A percentile compares a stretch with the other conserved stretches of the same genome.
phyloP scores from a whole-genome alignment of 2,329 filamentous ascomycete species.

The Dothiorella sarmentorum region DNA sequence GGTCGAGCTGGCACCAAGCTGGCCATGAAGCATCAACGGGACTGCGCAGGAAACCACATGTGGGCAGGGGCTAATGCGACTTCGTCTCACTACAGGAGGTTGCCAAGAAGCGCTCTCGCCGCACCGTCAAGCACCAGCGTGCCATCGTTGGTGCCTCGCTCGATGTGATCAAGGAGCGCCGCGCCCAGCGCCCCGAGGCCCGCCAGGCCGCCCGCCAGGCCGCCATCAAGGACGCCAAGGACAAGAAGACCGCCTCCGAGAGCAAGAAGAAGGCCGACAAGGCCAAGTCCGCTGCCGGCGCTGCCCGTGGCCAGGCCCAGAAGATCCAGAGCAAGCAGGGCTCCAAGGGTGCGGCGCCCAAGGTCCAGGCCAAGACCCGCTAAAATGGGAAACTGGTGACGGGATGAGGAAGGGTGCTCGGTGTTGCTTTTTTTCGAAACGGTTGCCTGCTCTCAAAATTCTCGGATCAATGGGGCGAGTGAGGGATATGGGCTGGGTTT shows the following conservation, averaged over 20 bases:
- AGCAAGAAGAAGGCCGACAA: conserved; percentile 98
- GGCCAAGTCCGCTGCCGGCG: conserved; percentile 79
- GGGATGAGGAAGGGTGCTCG: conserved; percentile 17
- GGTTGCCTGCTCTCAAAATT: conserved; percentile 17
- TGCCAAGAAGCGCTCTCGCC: conserved; percentile 98
- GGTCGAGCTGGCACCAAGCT: not conserved
- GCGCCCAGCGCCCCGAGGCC: conserved; percentile 89
- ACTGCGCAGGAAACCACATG: not conserved
- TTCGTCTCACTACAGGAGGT: conserved; percentile 68
- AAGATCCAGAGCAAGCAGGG: conserved; percentile 96
- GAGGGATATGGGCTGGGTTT: conserved; percentile 15
- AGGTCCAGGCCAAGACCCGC: conserved; percentile 83
- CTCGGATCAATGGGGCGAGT: conserved; percentile 12
- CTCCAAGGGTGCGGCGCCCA: conserved; percentile 81
- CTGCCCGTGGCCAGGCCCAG: conserved; percentile 71
- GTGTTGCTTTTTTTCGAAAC: conserved; percentile 19
- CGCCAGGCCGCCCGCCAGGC: conserved; percentile 82
- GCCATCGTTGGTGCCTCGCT: conserved; percentile 98
- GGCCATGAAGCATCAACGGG: not conserved
- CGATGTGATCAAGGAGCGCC: conserved; percentile 99
- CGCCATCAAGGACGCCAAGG: conserved; percentile 97
- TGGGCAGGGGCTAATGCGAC: conserved; percentile 17
- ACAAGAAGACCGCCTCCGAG: conserved; percentile 87
- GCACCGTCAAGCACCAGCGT: conserved; percentile 97
- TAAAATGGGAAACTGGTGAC: conserved; percentile 50